These are phyloP conservation scores for Geotrichum histeridarum DNA, from an alignment of 1,139 yeast genomes.

Conservation along the genomic window DNA sequence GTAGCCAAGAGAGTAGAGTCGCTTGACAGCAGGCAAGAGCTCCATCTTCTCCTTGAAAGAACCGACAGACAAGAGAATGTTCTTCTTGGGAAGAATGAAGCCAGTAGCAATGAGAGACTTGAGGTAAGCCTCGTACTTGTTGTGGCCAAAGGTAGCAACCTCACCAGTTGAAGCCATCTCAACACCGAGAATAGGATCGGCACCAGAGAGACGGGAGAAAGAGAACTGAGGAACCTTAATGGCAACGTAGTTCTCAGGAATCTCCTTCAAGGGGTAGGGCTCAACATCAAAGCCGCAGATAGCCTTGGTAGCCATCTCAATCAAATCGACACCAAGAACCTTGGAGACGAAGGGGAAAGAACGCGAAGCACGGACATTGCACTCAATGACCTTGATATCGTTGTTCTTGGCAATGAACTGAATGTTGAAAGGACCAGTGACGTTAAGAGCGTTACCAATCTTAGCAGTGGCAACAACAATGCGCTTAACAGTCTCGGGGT, in stretches of 20 bases:
- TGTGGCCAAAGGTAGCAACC: slow-evolving; percentile 94
- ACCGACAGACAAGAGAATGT: slow-evolving; percentile 89
- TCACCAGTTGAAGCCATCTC: slow-evolving; percentile 99
- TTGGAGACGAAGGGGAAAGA: slow-evolving; percentile 98
- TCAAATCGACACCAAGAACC: slow-evolving; percentile 94
- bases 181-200: slow-evolving; percentile 96
- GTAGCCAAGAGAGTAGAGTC: slow-evolving; percentile 78
- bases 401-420: slow-evolving; percentile 67
- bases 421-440: slow-evolving; percentile 98
- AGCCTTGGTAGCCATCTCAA: slow-evolving; percentile 96
- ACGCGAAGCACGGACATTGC: slow-evolving; percentile 97
- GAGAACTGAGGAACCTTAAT: slow-evolving; percentile 98
- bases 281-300: slow-evolving; percentile 81
- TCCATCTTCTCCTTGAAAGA: slow-evolving; percentile 97
- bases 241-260: slow-evolving; percentile 94
- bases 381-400: slow-evolving; percentile 87
- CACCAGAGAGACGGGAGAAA: slow-evolving; percentile 95
- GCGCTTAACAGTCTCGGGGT: slow-evolving; percentile 83
- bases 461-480: slow-evolving; percentile 94
- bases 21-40: slow-evolving; percentile 79
- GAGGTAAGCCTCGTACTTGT: slow-evolving; percentile 95
- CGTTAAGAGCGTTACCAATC: slow-evolving; percentile 94
- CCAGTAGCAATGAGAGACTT: slow-evolving; percentile 94
- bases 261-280: slow-evolving; percentile 83
- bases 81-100: slow-evolving; percentile 90